A percentile compares a stretch with the other conserved stretches of the same genome.
Conservation (phyloP, 805 yeast species). For the Hanseniaspora lindneri region DNA sequence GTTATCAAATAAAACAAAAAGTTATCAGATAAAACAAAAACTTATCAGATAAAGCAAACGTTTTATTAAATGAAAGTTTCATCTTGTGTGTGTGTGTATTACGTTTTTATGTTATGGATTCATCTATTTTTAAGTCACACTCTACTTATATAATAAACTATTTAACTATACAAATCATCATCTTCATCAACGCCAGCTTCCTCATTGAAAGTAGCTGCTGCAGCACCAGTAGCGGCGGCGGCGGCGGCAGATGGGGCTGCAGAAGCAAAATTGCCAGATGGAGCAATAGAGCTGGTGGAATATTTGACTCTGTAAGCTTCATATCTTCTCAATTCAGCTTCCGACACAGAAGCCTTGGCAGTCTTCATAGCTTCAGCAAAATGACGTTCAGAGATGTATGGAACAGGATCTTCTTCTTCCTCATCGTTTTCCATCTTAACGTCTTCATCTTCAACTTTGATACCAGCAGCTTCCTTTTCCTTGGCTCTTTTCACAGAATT, state of each 20-base stretch:
- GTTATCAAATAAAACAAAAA: too few relatives aligned
- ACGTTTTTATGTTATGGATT: too few relatives aligned
- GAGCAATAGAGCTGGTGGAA: constrained; percentile 61
- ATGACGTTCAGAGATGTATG: constrained; percentile 84
- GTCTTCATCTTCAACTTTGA: constrained; percentile 40
- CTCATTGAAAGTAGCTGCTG: constrained; percentile 35
- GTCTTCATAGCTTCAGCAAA: constrained; percentile 99
- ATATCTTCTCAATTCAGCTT: constrained; percentile 94
- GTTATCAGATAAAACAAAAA: constrained; percentile 6
- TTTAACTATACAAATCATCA: constrained; percentile 50
- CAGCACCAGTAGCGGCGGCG: constrained; percentile 19
- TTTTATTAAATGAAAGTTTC: too few relatives aligned
- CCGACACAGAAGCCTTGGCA: constrained; percentile 93
- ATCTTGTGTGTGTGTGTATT: too few relatives aligned
- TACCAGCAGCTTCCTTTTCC: constrained; percentile 20
- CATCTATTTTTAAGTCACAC: too few relatives aligned
- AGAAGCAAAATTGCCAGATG: constrained; percentile 43
- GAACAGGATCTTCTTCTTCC: constrained; percentile 86
- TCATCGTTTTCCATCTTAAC: constrained; percentile 37
- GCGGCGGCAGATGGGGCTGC: constrained; percentile 47
- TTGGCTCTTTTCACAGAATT: constrained; percentile 30
- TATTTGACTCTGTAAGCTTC: constrained; percentile 94
- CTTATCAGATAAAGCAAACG: constrained; percentile 1
- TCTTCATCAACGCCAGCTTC: constrained; percentile 39
- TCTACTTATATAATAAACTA: constrained; percentile 20